Base-by-base conservation (phyloP, 1,284 basidiomycete genomes). In the Anthracocystis walkeri region DNA sequence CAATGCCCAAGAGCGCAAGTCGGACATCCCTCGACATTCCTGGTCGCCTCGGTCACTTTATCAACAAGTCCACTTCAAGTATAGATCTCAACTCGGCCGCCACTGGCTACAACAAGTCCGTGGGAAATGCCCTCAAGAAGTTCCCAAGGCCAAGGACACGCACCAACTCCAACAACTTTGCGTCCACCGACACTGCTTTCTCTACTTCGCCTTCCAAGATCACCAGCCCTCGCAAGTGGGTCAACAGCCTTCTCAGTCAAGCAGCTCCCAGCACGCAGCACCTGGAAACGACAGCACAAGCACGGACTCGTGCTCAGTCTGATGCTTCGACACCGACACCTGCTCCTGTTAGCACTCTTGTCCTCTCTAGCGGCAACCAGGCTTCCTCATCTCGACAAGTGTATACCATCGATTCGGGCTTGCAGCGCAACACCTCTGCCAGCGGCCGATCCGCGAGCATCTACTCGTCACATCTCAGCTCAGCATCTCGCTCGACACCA, bases 401-500 rank as follows among this genome's bases (percentile, higher is more conserved):
- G 23, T 69, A 69, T 44, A 69, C 71, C 25, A 62, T 75, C 38
- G 67, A 66, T 44, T 67, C 67, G 42, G 73, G 73, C 7, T 18
- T 71, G 44, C 67, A 70, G 25, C 59, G 73, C 45, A 51, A 54
- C 23, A 38, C 42, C 1, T 64, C 69, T 1, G n/a, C 46, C 11
- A 53, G 29, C 12, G 60, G 61, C 11, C 40, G 65, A 25, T 58
- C 59, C 0, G 56, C 65, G 2, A 67, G 58, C 58, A 69, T 64
- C 65, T 65, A 66, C 25, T 68, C 69, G n/a, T 65, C 69, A n/a
- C 65, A 69, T 42, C 60, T 75, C 61, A 73, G 74, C 50, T 57
- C 61, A 12, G 65, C 63, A n/a, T 67, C 73, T 27, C 68, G 68
- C 21, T 76, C 69, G 7, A 65, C 65, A 4, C 74, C 74, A 23